These are phyloP conservation scores for Coemansia sp. DNA, from an alignment of 192 early-diverging fungal genomes.

Conservation along the genomic window DNA sequence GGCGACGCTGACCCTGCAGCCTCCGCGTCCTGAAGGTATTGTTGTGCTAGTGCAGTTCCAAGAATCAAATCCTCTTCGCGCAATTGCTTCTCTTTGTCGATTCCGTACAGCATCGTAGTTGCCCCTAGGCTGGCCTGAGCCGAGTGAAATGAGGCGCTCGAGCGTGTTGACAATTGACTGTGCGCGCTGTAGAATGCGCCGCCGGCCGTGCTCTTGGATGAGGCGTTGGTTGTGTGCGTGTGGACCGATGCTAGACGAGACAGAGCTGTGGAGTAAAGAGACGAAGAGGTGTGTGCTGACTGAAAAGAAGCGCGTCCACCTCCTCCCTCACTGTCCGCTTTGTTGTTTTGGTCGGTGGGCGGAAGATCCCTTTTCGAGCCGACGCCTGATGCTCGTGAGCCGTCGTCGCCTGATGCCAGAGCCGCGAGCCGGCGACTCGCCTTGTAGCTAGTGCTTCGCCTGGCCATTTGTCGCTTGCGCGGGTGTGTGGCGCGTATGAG, in stretches of 20 bases:
- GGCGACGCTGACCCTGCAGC: slow-evolving; percentile 36
- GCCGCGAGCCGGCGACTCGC: slow-evolving; percentile 1
- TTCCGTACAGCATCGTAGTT: no score
- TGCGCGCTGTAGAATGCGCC: slow-evolving; percentile 42
- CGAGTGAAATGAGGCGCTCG: slow-evolving; percentile 23
- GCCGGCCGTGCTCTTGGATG: slow-evolving; percentile 29
- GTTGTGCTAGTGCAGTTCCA: slow-evolving; percentile 30
- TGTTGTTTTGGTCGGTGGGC: not conserved
- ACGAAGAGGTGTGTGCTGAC: not conserved
- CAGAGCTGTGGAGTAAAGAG: slow-evolving; percentile 15
- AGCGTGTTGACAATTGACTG: slow-evolving; percentile 14
- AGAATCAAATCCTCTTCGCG: slow-evolving; percentile 12
- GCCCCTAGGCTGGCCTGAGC: no score
- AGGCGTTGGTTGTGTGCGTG: slow-evolving; percentile 15
- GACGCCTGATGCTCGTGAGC: not conserved
- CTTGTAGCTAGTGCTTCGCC: not conserved
- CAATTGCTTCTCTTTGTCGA: slow-evolving; percentile 1
- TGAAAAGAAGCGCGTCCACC: slow-evolving; percentile 11
- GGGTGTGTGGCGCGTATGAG: no score
- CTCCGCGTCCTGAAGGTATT: slow-evolving; percentile 43
- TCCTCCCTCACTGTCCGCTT: not conserved
- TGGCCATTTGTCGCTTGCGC: not conserved
- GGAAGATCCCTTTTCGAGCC: not conserved
- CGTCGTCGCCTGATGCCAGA: not conserved
- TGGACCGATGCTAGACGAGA: slow-evolving; percentile 14